Base-by-base conservation (phyloP, 345 rosid genomes). In the Arabis hirsuta region DNA sequence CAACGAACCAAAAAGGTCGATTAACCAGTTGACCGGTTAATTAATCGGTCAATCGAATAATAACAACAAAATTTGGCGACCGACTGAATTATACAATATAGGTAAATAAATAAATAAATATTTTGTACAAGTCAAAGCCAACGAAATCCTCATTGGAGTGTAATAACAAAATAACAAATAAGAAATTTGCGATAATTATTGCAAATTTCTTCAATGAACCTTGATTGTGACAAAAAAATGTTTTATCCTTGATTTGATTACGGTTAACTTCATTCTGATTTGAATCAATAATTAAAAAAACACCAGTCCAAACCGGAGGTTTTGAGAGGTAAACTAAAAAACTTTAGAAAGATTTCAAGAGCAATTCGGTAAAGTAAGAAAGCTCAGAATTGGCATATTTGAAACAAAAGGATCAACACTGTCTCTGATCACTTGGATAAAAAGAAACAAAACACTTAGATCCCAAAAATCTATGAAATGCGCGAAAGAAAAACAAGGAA, bases 401-500 rank as follows among this genome's bases (percentile, higher is more conserved):
- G 19, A 0, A 13, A 57, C 36, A 50, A 58, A 57, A 34, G 9
- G 54, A 66, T 27, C 11, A 50, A 48, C 6, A 39, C 8, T n/a
- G 72, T 58, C 62, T 58, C 38, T 20, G 27, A 50, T 57, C 16
- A 59, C 42, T 48, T 48, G 10, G 6, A 60, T 4, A 11, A 6
- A 6, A 34, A 72, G 20, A 31, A 13, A 3, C 12, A 27, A 20
- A 51, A 19, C 19, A 48, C 36, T 48, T 6, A 27, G 52, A 47
- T 39, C 16, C 65, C 20, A 56, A 65, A 64, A 73, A 65, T 65
- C 51, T 46, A 55, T 55, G 65, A 56, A 64, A 56, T 12, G 8
- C 6, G 52, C 14, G 51, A 42, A 59, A 9, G 62, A 74, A 7
- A 43, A 43, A 32, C 34, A 14, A 3, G 62, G 4, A 59, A 52